A percentile compares a stretch with the other conserved stretches of the same genome.
phyloP scores from a whole-genome alignment of 257 asterid genomes.

The Jaltomata sinuosa region DNA sequence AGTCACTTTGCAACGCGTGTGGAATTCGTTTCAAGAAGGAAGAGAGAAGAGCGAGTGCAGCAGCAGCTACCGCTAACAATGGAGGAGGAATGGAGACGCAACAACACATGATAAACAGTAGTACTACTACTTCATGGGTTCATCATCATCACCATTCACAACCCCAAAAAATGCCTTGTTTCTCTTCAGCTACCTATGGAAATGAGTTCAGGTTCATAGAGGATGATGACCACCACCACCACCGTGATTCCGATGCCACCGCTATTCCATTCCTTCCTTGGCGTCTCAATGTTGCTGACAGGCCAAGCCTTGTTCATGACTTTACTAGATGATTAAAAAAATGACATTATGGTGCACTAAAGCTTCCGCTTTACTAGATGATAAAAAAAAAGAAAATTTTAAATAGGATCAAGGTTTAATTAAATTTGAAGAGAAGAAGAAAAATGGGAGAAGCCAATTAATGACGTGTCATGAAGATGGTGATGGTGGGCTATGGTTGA shows the following conservation, averaged over 20 bases:
- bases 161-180: slow-evolving; percentile 33
- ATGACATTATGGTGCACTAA: too few species aligned
- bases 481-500: slow-evolving; percentile 13
- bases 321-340: slow-evolving; percentile 47
- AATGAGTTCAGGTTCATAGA: slow-evolving; percentile 54
- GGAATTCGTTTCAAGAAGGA: slow-evolving; percentile 97
- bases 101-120: slow-evolving; percentile 33
- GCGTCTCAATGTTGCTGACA: slow-evolving; percentile 67
- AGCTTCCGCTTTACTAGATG: slow-evolving; percentile 65
- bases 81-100: slow-evolving; percentile 29
- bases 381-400: neutral
- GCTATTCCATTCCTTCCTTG: slow-evolving; percentile 54
- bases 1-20: slow-evolving; percentile 98
- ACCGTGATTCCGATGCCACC: slow-evolving; percentile 38
- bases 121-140: slow-evolving; percentile 28
- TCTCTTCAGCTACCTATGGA: slow-evolving; percentile 26
- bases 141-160: slow-evolving; percentile 22
- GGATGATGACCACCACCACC: slow-evolving; percentile 35
- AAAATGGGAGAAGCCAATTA: neutral
- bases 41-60: slow-evolving; percentile 88
- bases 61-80: slow-evolving; percentile 39
- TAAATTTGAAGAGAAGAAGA: neutral
- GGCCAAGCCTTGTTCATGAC: slow-evolving; percentile 63
- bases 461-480: slow-evolving; percentile 3
- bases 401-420: neutral